A percentile compares a stretch with the other conserved stretches of the same genome.
Evolutionary conservation across 805 yeast genomes (phyloP).

Genomic region (Wickerhamiella cacticola): DNA sequence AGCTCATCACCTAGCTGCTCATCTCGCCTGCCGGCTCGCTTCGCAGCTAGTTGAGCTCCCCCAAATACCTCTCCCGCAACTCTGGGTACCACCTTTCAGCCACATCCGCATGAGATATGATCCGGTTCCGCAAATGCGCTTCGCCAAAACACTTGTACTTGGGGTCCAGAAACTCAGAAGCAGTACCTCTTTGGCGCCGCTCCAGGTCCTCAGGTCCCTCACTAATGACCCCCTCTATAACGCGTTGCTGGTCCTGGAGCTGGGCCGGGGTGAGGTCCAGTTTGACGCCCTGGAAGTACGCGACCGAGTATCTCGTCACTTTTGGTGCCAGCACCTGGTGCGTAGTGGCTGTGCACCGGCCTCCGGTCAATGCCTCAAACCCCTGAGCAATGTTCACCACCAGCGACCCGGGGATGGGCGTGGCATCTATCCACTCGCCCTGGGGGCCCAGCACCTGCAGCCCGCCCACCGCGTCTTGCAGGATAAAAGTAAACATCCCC

Average conservation of each 20-base stretch:
- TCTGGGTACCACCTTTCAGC: conserved; percentile 34
- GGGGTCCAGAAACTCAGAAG: conserved; percentile 27
- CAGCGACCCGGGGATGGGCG: conserved; percentile 37
- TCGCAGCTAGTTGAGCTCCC: conserved; percentile 14
- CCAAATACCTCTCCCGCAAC: conserved; percentile 22
- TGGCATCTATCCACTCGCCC: conserved; percentile 47
- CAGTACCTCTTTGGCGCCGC: conserved; percentile 24
- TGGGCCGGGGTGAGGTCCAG: conserved; percentile 26
- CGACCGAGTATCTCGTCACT: conserved; percentile 12
- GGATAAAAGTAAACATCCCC: conserved; percentile 47
- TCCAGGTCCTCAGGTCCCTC: conserved; percentile 22
- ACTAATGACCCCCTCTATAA: conserved; percentile 24
- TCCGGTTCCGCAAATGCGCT: conserved; percentile 33
- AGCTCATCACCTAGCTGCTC: not conserved
- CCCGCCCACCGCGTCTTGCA: conserved; percentile 43
- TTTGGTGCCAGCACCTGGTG: conserved; percentile 34
- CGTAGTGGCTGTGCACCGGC: conserved; percentile 48
- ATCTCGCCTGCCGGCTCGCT: too few relatives aligned
- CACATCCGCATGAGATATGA: conserved; percentile 33
- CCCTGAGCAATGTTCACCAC: conserved; percentile 54
- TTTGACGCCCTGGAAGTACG: conserved; percentile 26
- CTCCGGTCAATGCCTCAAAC: conserved; percentile 46
- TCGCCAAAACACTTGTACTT: conserved; percentile 30
- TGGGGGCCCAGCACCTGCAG: conserved; percentile 44
- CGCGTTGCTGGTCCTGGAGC: conserved; percentile 21